These are phyloP conservation scores for Ammopiptanthus mongolicus DNA, from an alignment of 306 rosid species.

Conservation along the genomic window DNA sequence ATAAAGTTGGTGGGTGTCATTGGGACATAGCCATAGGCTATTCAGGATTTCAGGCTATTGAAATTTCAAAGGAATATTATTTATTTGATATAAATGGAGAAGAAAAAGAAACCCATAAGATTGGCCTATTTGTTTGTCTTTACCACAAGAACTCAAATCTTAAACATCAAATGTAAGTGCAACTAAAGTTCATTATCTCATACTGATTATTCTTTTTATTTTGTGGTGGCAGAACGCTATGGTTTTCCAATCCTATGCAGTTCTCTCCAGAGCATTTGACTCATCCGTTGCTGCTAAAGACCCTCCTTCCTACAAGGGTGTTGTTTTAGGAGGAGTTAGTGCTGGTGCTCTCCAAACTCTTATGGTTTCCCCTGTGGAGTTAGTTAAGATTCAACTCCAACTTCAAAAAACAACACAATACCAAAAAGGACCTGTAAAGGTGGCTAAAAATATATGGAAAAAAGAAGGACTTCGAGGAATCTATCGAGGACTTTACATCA, in stretches of 20 bases:
- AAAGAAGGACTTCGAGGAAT: constrained; percentile 61
- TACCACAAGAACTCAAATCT: neutral
- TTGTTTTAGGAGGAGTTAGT: constrained; percentile 67
- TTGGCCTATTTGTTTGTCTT: neutral
- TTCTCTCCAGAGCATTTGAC: constrained; percentile 63
- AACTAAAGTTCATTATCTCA: neutral
- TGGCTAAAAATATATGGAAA: constrained; percentile 49
- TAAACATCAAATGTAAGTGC: neutral
- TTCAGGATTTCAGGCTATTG: too few species aligned
- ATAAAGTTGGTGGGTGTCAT: too few species aligned
- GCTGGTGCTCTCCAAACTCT: constrained; percentile 72
- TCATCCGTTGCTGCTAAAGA: constrained; percentile 27
- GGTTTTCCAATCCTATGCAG: constrained; percentile 76
- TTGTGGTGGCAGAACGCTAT: constrained; percentile 60
- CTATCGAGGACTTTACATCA: constrained; percentile 62
- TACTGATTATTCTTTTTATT: neutral
- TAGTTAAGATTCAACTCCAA: constrained; percentile 70
- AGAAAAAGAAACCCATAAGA: neutral
- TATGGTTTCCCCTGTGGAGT: constrained; percentile 62
- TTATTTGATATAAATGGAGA: neutral
- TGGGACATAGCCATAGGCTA: too few species aligned
- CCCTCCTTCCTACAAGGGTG: constrained; percentile 73
- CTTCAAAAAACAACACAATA: too few species aligned
- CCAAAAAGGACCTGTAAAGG: constrained; percentile 25
- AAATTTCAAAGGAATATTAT: neutral